Conservation (phyloP, 192 early-diverging fungal species). For the Coemansia pectinata region DNA sequence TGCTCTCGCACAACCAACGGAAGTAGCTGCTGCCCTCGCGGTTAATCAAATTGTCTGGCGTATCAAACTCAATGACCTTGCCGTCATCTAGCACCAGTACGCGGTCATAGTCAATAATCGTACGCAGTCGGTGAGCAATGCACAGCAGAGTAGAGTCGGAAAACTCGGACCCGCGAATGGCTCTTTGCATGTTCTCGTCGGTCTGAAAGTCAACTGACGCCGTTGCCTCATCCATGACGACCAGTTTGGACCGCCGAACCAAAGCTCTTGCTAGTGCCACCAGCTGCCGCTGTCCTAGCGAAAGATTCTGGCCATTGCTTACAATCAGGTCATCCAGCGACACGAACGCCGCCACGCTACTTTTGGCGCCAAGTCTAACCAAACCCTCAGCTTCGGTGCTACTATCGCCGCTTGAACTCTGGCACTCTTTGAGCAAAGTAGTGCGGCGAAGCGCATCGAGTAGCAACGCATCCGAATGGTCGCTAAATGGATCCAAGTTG, state of each 20-base stretch:
- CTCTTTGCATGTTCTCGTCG: slow-evolving; percentile 78
- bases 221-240: slow-evolving; percentile 86
- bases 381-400: not conserved
- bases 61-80: slow-evolving; percentile 76
- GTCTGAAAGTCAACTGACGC: slow-evolving; percentile 83
- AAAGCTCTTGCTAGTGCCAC: slow-evolving; percentile 74
- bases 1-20: slow-evolving; percentile 71
- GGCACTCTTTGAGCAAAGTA: slow-evolving; percentile 14
- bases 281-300: slow-evolving; percentile 73
- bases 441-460: slow-evolving; percentile 22
- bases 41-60: slow-evolving; percentile 47
- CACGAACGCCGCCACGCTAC: slow-evolving; percentile 31
- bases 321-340: slow-evolving; percentile 71
- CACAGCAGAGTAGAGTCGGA: slow-evolving; percentile 72
- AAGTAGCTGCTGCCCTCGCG: slow-evolving; percentile 58
- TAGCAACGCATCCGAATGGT: slow-evolving; percentile 55
- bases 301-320: slow-evolving; percentile 77
- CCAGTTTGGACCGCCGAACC: slow-evolving; percentile 62
- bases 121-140: slow-evolving; percentile 87
- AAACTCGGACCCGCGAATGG: slow-evolving; percentile 75
- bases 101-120: slow-evolving; percentile 82
- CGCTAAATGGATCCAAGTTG: slow-evolving; percentile 84
- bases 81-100: slow-evolving; percentile 81
- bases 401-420: not conserved
- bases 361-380: not conserved